Conservation (phyloP, 768 basidiomycete species). For the Lactarius hatsudake region DNA sequence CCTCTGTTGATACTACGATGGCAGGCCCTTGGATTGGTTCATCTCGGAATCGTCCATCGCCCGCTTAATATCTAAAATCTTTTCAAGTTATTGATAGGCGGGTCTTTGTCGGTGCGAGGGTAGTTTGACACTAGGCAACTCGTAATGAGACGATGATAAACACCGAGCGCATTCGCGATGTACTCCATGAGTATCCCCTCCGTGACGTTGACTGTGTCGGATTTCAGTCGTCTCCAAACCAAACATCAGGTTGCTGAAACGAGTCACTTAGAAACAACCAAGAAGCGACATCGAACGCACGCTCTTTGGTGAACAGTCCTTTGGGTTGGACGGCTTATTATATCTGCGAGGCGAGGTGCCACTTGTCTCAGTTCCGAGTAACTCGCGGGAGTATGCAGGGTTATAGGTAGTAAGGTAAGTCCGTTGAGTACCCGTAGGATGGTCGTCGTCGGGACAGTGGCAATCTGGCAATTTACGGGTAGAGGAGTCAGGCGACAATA, state of each 20-base stretch:
- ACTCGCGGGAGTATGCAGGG: slow-evolving; percentile 51
- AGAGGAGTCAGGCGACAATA: no score
- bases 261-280: neutral
- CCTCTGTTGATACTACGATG: slow-evolving; percentile 27
- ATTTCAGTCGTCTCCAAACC: slow-evolving; percentile 88
- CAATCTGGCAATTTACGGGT: neutral
- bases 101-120: slow-evolving; percentile 65
- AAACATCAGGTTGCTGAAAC: slow-evolving; percentile 77
- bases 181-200: slow-evolving; percentile 91
- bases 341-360: slow-evolving; percentile 45
- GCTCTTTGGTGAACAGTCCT: slow-evolving; percentile 77
- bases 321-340: slow-evolving; percentile 66
- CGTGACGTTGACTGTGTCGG: slow-evolving; percentile 92
- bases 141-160: slow-evolving; percentile 9
- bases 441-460: slow-evolving; percentile 19
- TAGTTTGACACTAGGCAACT: slow-evolving; percentile 61
- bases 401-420: slow-evolving; percentile 38
- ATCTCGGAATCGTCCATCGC: slow-evolving; percentile 62
- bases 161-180: slow-evolving; percentile 58
- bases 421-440: slow-evolving; percentile 27
- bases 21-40: slow-evolving; percentile 47
- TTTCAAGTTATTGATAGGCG: slow-evolving; percentile 68
- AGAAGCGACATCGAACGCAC: slow-evolving; percentile 44
- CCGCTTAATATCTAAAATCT: slow-evolving; percentile 85
- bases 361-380: slow-evolving; percentile 39